phyloP scores from a whole-genome alignment of 352 stramenopile species.

The Blastocystis sp. region DNA sequence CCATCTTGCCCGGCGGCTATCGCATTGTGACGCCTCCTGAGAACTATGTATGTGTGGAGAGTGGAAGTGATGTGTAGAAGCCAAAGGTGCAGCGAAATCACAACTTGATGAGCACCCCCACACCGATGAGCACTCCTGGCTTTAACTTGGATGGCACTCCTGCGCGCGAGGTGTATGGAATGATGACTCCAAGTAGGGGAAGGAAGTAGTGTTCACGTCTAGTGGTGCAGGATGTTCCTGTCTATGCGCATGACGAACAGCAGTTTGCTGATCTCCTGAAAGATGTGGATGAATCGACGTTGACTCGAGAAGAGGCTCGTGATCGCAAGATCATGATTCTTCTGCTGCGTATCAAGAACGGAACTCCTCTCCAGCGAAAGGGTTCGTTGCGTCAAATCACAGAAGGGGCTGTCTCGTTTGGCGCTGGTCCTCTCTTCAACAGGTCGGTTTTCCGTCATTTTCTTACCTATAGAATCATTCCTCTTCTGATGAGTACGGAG shows the following conservation, averaged over 20 bases:
- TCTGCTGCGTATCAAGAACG: constrained; percentile 98
- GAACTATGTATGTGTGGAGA: constrained; percentile 74
- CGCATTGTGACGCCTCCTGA: constrained; percentile 86
- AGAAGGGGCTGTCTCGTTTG: constrained; percentile 91
- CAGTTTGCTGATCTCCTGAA: constrained; percentile 77
- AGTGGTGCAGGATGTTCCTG: constrained; percentile 79
- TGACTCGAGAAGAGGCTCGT: constrained; percentile 83
- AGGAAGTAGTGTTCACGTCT: constrained; percentile 65
- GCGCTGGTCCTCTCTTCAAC: constrained; percentile 92
- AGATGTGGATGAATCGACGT: constrained; percentile 70
- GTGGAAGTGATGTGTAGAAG: constrained; percentile 39
- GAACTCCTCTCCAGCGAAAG: constrained; percentile 87
- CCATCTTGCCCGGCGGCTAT: constrained; percentile 91
- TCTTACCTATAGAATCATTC: constrained; percentile 77
- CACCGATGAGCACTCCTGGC: constrained; percentile 77
- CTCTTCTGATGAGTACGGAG: constrained; percentile 93
- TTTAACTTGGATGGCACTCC: constrained; percentile 73
- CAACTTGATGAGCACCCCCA: constrained; percentile 89
- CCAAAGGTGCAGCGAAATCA: constrained; percentile 86
- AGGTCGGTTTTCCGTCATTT: constrained; percentile 68
- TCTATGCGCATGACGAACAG: constrained; percentile 97
- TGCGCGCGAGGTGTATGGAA: constrained; percentile 70
- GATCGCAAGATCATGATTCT: constrained; percentile 95
- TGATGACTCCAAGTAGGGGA: constrained; percentile 69
- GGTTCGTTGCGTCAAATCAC: constrained; percentile 78